Conservation (phyloP, 371 early-diverging fungal species). For the Gilbertella persicaria region DNA sequence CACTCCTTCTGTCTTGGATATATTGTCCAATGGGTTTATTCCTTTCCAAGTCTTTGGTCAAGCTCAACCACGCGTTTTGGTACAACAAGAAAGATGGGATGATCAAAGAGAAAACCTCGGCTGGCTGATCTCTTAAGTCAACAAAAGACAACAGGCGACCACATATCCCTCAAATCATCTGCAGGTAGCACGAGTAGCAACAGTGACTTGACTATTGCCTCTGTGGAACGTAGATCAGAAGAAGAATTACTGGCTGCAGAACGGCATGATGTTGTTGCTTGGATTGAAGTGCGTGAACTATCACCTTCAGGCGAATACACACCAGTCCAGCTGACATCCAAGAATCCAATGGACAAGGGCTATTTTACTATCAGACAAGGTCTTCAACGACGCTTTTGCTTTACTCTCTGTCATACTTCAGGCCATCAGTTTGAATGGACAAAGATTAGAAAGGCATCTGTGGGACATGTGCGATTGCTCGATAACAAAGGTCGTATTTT, state of each 20-base stretch:
- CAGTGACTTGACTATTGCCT: conserved; percentile 16
- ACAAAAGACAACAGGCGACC: conserved; percentile 18
- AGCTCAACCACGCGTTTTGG: conserved; percentile 52
- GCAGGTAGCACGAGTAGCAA: conserved; percentile 9
- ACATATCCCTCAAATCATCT: conserved; percentile 26
- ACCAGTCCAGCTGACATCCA: conserved; percentile 66
- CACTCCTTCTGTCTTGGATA: conserved; percentile 45
- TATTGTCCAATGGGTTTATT: conserved; percentile 41
- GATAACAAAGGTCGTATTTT: conserved; percentile 66
- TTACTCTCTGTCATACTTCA: conserved; percentile 76
- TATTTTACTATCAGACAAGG: conserved; percentile 83
- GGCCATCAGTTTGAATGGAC: conserved; percentile 73
- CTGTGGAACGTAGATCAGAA: conserved; percentile 59
- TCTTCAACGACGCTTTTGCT: conserved; percentile 74
- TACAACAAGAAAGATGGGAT: conserved; percentile 67
- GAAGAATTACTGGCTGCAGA: conserved; percentile 69
- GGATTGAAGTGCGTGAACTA: conserved; percentile 72
- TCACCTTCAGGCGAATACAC: conserved; percentile 73
- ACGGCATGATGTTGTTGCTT: conserved; percentile 70
- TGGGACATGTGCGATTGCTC: conserved; percentile 69
- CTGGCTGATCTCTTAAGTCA: conserved; percentile 18
- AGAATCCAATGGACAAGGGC: conserved; percentile 57
- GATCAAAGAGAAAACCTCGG: conserved; percentile 45
- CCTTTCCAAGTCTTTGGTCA: conserved; percentile 70
- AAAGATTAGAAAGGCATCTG: conserved; percentile 51